phyloP scores from a whole-genome alignment of 306 rosid genomes.

The Adenanthera pavonina region DNA sequence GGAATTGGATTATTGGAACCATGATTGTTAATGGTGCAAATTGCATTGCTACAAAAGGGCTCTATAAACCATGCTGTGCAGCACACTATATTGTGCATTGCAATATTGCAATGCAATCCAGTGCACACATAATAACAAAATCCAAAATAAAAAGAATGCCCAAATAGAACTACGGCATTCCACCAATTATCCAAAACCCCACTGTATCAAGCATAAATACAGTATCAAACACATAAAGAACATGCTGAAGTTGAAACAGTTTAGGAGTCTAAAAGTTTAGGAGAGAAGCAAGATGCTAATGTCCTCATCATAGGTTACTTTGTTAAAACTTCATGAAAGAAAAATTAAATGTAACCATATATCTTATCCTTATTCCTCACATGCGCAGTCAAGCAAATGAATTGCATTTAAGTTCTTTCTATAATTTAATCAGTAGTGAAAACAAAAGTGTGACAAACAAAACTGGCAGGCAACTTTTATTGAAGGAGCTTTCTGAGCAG shows the following conservation, averaged over 20 bases:
- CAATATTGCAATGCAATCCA: not conserved
- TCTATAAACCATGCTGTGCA: not conserved
- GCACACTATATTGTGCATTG: not conserved
- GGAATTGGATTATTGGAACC: not conserved
- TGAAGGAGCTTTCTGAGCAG: not conserved
- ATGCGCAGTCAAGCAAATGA: not conserved
- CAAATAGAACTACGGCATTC: too few relatives aligned
- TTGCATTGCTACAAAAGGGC: not conserved
- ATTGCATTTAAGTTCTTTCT: not conserved
- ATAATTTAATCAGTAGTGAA: not conserved
- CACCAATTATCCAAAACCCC: too few relatives aligned
- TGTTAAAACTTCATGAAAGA: too few relatives aligned
- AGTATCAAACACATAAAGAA: too few relatives aligned
- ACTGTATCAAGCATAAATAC: too few relatives aligned
- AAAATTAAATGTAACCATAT: too few relatives aligned
- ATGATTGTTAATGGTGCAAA: not conserved
- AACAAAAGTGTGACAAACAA: not conserved
- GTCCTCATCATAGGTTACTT: too few relatives aligned
- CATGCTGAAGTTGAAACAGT: too few relatives aligned
- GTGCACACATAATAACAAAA: not conserved
- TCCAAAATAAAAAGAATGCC: too few relatives aligned
- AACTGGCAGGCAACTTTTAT: not conserved
- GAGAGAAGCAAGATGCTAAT: too few relatives aligned
- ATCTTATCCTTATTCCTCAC: not conserved
- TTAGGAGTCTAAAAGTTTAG: too few relatives aligned